Percentiles rank a stretch among this genome's conserved stretches.
Evolutionary conservation across 2,329 filamentous ascomycete species (phyloP).

Genomic region (Truncatella angustata): DNA sequence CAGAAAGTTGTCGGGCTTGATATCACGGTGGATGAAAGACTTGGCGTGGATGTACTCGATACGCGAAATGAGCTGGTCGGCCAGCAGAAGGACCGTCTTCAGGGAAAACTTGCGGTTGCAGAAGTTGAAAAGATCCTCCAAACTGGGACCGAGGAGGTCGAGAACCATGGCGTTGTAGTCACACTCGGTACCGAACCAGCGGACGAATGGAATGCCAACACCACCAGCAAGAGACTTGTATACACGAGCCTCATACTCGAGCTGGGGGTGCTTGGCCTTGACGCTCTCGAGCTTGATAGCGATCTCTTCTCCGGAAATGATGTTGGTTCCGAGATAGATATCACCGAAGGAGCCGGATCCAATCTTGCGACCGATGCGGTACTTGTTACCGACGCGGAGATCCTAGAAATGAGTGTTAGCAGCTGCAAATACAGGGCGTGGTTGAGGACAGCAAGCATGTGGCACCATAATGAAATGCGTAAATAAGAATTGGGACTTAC

Average conservation of each 20-base stretch:
- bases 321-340: conserved; percentile 98
- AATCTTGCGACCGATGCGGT: conserved; percentile 99
- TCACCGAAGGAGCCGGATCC: conserved; percentile 97
- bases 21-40: conserved; percentile 98
- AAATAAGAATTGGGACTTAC: conserved; percentile 20
- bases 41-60: conserved; percentile 99
- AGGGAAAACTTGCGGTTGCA: conserved; percentile 99
- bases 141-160: conserved; percentile 88
- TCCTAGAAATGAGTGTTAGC: conserved; percentile 57
- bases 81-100: conserved; percentile 94
- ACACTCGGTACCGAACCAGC: conserved; percentile 99
- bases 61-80: conserved; percentile 97
- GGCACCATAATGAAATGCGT: not conserved
- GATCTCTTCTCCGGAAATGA: conserved; percentile 98
- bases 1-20: conserved; percentile 99
- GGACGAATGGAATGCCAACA: conserved; percentile 96
- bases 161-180: conserved; percentile 99
- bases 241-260: conserved; percentile 97
- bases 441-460: not conserved
- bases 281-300: conserved; percentile 99
- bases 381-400: conserved; percentile 98
- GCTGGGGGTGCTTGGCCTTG: conserved; percentile 98
- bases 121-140: conserved; percentile 99
- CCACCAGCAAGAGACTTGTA: conserved; percentile 89
- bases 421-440: conserved; percentile 2